Base-by-base conservation (phyloP, 1,284 basidiomycete genomes). In the Ustilago trichophora region DNA sequence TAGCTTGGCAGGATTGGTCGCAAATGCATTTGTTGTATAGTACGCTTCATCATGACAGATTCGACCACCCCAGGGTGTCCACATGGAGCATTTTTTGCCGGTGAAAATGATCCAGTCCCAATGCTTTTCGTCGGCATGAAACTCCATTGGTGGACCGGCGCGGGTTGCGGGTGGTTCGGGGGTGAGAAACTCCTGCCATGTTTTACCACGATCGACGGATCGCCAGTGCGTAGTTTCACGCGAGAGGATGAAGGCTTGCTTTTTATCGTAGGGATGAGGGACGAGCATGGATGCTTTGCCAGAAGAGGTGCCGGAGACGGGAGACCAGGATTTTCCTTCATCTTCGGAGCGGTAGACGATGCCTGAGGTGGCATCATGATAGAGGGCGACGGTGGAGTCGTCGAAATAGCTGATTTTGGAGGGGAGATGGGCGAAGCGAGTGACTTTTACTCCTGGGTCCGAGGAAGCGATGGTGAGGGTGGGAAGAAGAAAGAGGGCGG, bases 381-480 rank as follows among this genome's bases (percentile, higher is more conserved):
- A 93, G 47, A 97, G 84, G 10, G 89, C 89, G 55, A 86, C 92
- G 34, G 89, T 82, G 7, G 91, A 89, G 83, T 96, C 94, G 70
- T 95, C 91, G 83, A 98, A 95, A 85, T 93, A 97, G 84, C 91
- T 90, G 48, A 97, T 82, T 70, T 87, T 85, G n/a, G 86, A 85
- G 88, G 96, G 82, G 1, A 91, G 83, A 80, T 91, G 90, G 31
- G 83, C 78, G 54, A 87, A 84, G 21, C 83, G 72, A 6, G 82
- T 83, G 15, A 83, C 67, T 6, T 77, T 64, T 4, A 85, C 82
- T 24, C 76, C 70, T 33, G 85, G 85, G 6, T 51, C 38, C 15
- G 52, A 57, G 15, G 63, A 57, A 12, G 52, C 33, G 1, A 53
- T 12, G n/a, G 47, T 22, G 6, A 53, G 18, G 8, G 55, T n/a